These are phyloP conservation scores for Euphorbia celastroides DNA, from an alignment of 441 rosid genomes.

Conservation along the genomic window DNA sequence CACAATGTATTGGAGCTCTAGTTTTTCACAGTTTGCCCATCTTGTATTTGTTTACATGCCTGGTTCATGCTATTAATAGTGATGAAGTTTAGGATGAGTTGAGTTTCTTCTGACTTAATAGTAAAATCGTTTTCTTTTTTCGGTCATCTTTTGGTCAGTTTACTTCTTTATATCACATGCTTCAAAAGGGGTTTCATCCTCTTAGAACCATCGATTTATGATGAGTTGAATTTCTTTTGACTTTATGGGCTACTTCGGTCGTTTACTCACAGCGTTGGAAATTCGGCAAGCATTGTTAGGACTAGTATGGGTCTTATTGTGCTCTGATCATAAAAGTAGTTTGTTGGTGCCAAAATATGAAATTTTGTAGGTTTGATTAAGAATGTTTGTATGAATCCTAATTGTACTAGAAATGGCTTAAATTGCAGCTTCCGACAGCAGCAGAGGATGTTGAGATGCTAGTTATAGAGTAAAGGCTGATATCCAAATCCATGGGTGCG, in stretches of 20 bases:
- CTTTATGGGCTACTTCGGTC: not conserved
- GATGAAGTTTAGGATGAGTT: not conserved
- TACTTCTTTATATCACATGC: not conserved
- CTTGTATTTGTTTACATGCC: not conserved
- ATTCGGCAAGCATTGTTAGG: not conserved
- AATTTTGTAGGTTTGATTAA: not conserved
- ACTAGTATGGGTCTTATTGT: not conserved
- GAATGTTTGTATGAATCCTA: not conserved
- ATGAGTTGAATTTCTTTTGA: not conserved
- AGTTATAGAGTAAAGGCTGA: conserved; percentile 44
- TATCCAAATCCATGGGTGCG: not conserved
- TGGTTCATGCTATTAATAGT: not conserved
- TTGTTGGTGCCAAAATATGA: not conserved
- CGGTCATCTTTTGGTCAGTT: not conserved
- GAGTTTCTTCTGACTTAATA: not conserved
- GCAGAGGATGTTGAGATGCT: conserved; percentile 47
- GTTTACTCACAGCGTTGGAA: not conserved
- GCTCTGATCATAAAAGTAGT: not conserved
- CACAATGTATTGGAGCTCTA: not conserved
- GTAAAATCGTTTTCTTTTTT: not conserved
- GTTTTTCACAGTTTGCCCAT: not conserved
- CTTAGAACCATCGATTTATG: not conserved
- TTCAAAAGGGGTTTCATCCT: not conserved
- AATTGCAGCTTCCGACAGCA: conserved; percentile 43
- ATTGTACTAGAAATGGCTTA: too few species aligned